Conservation (phyloP, 176 grass and related monocot species). For the Saccharum officinarum region DNA sequence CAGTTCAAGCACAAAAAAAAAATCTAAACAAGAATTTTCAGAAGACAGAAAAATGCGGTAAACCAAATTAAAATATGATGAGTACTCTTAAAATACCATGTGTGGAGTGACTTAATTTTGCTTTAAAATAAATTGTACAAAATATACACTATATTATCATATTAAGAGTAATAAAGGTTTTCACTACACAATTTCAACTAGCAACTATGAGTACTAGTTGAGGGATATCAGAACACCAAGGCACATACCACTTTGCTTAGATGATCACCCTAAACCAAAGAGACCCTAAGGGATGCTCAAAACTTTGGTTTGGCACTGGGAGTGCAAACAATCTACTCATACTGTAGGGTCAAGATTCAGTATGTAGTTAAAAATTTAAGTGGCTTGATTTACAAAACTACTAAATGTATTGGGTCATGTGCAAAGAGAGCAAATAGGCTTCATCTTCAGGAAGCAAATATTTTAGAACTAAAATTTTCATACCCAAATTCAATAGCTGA, state of each 20-base stretch:
- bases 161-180: conserved; percentile 5
- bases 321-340: not conserved
- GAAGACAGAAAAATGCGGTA: no score
- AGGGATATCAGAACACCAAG: not conserved
- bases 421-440: conserved; percentile 13
- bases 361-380: not conserved
- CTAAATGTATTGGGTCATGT: not conserved
- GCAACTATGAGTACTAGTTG: not conserved
- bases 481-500: conserved; percentile 2
- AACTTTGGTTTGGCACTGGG: not conserved
- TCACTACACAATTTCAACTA: conserved; percentile 1
- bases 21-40: conserved; percentile 11
- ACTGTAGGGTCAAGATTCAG: conserved; percentile 1
- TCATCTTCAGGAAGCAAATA: not conserved
- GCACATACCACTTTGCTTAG: not conserved
- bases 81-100: not conserved
- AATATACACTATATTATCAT: conserved; percentile 1
- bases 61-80: not conserved
- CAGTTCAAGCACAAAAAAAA: not conserved
- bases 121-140: not conserved
- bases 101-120: not conserved
- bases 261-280: conserved; percentile 15
- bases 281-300: not conserved
- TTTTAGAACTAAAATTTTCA: not conserved
- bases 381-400: conserved; percentile 7